Base-by-base conservation (phyloP, 2,329 filamentous ascomycete genomes). In the Arthrobotrys sphaeroides region DNA sequence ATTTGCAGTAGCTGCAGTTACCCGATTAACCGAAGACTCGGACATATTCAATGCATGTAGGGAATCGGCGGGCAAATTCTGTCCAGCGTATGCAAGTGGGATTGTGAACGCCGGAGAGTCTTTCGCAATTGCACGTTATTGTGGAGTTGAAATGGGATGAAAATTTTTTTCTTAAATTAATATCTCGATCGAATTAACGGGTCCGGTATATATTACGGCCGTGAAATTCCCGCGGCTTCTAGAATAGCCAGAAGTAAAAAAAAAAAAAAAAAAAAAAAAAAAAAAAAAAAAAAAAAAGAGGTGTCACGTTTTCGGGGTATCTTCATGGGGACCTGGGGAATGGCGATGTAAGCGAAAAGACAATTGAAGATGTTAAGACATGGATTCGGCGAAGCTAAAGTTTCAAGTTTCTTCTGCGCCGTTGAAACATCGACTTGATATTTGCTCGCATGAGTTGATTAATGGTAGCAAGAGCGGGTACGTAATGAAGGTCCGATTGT, bases 321-420 rank as follows among this genome's bases (percentile, higher is more conserved):
- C 67, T 57, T 55, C 57, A 69, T 47, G 65, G 65, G 33, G 49
- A 66, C 31, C 42, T 60, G 60, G 24, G 12, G 69, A n/a, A 36
- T 67, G 61, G 57, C 20, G 55, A 53, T 61, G 64, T 57, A 57
- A 75, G 70, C 62, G 72, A 69, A 65, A 43, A 42, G 47, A 57
- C 47, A 51, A 65, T 68, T 65, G 62, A 59, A 64, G 47, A 64
- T 60, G 49, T 59, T 43, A n/a, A 61, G 70, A 64, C 70, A 61
- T 55, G 70, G 70, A 47, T 62, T 74, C 70, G 70, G 40, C 70
- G 62, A 74, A 43, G 45, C 62, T 68, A 68, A 62, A 62, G 62
- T 74, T 68, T 74, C 69, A 73, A 42, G 33, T 49, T 55, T 33
- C 36, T 59, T 62, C 40, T 26, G 31, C 13, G 31, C 42, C n/a